phyloP scores from a whole-genome alignment of 768 basidiomycete genomes.

The Collybia sp. region DNA sequence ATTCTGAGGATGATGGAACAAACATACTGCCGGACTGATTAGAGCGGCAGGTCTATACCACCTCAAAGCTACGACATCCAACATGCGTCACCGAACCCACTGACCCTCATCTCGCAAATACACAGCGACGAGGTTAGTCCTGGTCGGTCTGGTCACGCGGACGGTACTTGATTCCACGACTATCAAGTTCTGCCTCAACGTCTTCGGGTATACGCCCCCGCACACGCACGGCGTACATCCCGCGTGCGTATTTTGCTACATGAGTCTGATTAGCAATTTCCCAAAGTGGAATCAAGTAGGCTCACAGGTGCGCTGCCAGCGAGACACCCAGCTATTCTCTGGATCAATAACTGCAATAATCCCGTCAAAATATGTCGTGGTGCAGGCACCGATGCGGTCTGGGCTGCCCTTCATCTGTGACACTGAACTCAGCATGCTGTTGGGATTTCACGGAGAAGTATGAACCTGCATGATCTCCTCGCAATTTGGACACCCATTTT shows the following conservation, averaged over 20 bases:
- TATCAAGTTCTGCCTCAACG: slow-evolving; percentile 75
- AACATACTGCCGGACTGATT: no score
- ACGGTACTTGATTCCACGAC: slow-evolving; percentile 77
- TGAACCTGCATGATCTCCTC: slow-evolving; percentile 90
- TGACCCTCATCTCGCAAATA: no score
- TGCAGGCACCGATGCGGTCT: slow-evolving; percentile 90
- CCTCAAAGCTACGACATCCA: no score
- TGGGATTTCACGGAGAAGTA: not conserved
- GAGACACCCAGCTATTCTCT: slow-evolving; percentile 89
- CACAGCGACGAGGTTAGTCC: slow-evolving; percentile 35
- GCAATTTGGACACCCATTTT: slow-evolving; percentile 92
- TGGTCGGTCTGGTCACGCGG: slow-evolving; percentile 77
- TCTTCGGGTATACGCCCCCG: slow-evolving; percentile 84
- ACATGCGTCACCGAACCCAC: no score
- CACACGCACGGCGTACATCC: slow-evolving; percentile 91
- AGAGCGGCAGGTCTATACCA: no score
- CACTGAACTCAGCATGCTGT: not conserved
- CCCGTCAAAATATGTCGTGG: slow-evolving; percentile 91
- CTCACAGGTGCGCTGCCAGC: slow-evolving; percentile 93
- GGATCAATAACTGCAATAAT: slow-evolving; percentile 85
- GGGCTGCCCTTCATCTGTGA: slow-evolving; percentile 80
- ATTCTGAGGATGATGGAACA: no score
- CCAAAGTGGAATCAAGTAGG: slow-evolving; percentile 10
- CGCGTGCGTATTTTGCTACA: slow-evolving; percentile 83
- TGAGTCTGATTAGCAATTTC: slow-evolving; percentile 2